phyloP scores from a whole-genome alignment of 192 early-diverging fungal genomes.

The Coemansia sp. region DNA sequence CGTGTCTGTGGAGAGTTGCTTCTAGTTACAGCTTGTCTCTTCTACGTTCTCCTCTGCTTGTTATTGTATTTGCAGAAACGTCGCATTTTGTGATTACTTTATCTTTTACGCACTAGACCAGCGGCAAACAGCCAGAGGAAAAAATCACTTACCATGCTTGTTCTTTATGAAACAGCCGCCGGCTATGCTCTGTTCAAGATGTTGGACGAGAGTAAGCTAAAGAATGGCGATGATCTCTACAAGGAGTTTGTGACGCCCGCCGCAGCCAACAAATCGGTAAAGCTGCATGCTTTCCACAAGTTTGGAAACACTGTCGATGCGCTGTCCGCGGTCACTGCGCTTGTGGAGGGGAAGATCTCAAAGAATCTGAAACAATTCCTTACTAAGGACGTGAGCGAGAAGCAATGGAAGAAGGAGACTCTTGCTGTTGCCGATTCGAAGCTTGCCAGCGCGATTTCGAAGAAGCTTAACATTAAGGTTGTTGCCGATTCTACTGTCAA shows the following conservation, averaged over 20 bases:
- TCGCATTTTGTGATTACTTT: neutral
- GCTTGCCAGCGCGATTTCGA: constrained; percentile 79
- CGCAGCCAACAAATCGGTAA: constrained; percentile 86
- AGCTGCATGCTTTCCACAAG: constrained; percentile 94
- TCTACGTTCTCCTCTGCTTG: neutral
- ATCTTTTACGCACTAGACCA: neutral
- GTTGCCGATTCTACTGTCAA: constrained; percentile 79
- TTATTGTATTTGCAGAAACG: neutral
- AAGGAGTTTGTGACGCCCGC: constrained; percentile 88
- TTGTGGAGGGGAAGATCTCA: constrained; percentile 95
- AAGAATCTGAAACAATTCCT: constrained; percentile 95
- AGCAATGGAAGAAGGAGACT: constrained; percentile 89
- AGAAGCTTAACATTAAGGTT: constrained; percentile 84
- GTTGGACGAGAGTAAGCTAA: constrained; percentile 84
- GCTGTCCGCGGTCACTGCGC: constrained; percentile 89
- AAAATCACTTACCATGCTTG: constrained; percentile 65
- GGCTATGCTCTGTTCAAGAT: constrained; percentile 97
- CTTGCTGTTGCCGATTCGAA: constrained; percentile 92
- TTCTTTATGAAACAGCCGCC: constrained; percentile 95
- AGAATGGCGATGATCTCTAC: constrained; percentile 82
- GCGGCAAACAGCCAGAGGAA: neutral
- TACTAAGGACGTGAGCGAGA: constrained; percentile 76
- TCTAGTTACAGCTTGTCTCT: neutral
- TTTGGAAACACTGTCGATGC: constrained; percentile 99
- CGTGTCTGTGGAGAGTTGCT: neutral